Conservation (phyloP, 306 rosid species). For the Senna tora region DNA sequence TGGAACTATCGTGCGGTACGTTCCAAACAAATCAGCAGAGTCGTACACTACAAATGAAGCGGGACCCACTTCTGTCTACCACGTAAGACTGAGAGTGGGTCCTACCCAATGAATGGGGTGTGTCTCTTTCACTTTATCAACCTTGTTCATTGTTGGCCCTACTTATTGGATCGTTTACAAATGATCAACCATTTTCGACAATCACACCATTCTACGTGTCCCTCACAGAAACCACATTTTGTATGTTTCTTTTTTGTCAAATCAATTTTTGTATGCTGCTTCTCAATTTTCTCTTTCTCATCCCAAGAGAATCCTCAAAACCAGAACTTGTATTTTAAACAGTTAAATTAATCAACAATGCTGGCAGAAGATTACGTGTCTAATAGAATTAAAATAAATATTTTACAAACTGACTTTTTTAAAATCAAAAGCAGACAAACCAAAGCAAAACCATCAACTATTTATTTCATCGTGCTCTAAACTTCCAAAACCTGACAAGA, state of each 20-base stretch:
- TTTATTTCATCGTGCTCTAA: not conserved
- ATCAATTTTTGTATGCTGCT: not conserved
- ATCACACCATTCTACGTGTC: no score
- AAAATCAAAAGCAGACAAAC: not conserved
- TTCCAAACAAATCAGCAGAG: not conserved
- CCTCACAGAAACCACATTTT: no score
- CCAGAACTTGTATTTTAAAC: no score
- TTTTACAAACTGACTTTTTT: not conserved
- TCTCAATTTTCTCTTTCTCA: not conserved
- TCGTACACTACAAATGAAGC: not conserved
- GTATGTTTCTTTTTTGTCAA: no score
- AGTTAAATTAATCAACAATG: no score
- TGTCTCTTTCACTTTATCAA: constrained; percentile 24
- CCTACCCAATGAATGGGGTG: constrained; percentile 19
- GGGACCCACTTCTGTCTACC: constrained; percentile 33
- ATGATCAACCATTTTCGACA: not conserved
- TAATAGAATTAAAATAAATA: not conserved
- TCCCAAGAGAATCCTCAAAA: no score
- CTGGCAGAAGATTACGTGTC: no score
- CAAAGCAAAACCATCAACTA: not conserved
- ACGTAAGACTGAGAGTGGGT: constrained; percentile 10
- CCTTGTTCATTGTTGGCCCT: constrained; percentile 20
- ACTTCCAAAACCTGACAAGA: not conserved
- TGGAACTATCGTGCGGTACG: no score
- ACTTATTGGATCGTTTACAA: constrained; percentile 27